Conservation (phyloP, 1,139 yeast genomes). For the Pneumocystis wakefieldiae region DNA sequence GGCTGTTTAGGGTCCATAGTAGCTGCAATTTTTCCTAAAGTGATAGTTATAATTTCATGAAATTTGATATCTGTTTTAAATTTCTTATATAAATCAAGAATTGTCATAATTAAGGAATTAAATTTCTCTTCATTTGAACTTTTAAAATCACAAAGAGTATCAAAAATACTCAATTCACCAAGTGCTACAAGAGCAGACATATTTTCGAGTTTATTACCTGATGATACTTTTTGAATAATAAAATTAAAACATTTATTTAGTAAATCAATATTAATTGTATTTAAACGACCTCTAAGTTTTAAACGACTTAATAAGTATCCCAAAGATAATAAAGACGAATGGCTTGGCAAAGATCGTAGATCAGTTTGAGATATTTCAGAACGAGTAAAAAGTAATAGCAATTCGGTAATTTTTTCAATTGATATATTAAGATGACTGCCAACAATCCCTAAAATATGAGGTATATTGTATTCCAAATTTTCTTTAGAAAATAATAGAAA, state of each 20-base stretch:
- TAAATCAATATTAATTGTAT: background rate
- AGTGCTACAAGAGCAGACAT: background rate
- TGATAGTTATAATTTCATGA: background rate
- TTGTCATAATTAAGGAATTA: background rate
- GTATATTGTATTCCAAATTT: conserved; percentile 23
- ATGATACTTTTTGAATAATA: background rate
- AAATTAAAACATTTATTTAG: background rate
- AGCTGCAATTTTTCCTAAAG: background rate
- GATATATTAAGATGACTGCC: conserved; percentile 32
- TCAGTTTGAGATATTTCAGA: background rate
- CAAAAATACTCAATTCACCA: background rate
- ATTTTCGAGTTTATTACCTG: background rate
- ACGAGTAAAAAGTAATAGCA: conserved; percentile 13
- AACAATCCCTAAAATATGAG: conserved; percentile 42
- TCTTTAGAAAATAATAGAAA: conserved; percentile 20
- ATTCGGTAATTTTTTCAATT: conserved; percentile 13
- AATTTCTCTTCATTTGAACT: background rate
- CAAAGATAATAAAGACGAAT: conserved; percentile 27
- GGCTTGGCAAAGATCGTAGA: background rate
- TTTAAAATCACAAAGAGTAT: background rate
- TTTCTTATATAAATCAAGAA: background rate
- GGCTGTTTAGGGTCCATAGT: background rate
- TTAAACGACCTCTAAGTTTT: conserved; percentile 25
- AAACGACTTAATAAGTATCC: conserved; percentile 43
- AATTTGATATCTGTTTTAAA: background rate